These are phyloP conservation scores for Coprinopsis cinerea DNA, from an alignment of 768 basidiomycete species.

Conservation along the genomic window DNA sequence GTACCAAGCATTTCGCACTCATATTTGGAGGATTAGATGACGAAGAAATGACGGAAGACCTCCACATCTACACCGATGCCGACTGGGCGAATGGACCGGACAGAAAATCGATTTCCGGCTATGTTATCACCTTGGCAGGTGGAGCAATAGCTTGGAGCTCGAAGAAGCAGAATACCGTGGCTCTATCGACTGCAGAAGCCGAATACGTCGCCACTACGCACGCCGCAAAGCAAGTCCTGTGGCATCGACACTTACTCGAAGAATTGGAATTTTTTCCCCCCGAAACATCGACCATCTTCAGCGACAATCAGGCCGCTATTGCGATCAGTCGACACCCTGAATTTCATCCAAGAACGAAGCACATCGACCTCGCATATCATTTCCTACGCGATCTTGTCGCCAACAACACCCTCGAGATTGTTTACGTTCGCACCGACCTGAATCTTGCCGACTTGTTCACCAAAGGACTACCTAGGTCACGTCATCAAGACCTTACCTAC, in stretches of 20 bases:
- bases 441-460: constrained; percentile 16
- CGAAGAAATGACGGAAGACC: neutral
- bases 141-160: constrained; percentile 34
- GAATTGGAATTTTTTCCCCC: constrained; percentile 11
- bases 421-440: constrained; percentile 5
- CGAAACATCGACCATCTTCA: constrained; percentile 6
- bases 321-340: constrained; percentile 14
- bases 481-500: neutral
- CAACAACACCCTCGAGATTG: constrained; percentile 3
- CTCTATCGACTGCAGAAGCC: constrained; percentile 36
- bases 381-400: constrained; percentile 12
- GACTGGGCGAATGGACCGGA: constrained; percentile 1
- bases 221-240: constrained; percentile 21
- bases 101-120: constrained; percentile 14
- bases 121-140: constrained; percentile 25
- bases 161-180: constrained; percentile 19
- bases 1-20: constrained; percentile 13
- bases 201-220: constrained; percentile 30
- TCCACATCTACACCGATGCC: constrained; percentile 1
- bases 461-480: constrained; percentile 10
- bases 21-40: constrained; percentile 10
- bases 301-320: constrained; percentile 17
- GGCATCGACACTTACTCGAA: constrained; percentile 15
- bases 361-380: constrained; percentile 14
- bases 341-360: constrained; percentile 13